A percentile compares a stretch with the other conserved stretches of the same genome.
These are phyloP conservation scores for Rhodotorula sp. DNA, from an alignment of 1,284 basidiomycete genomes.

Conservation along the genomic window DNA sequence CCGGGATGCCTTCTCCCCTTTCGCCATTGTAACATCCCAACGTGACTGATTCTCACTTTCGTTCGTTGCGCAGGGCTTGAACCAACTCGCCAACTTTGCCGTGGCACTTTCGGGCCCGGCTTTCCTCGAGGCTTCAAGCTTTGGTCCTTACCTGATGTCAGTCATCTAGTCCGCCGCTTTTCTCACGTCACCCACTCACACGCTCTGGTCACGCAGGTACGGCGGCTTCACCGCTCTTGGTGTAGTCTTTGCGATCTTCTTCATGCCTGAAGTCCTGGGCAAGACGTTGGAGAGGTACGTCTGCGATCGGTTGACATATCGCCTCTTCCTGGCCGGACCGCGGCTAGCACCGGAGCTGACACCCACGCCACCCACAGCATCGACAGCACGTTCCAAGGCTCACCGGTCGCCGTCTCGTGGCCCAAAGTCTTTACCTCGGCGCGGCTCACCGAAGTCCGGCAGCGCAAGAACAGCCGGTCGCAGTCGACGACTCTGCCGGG, in stretches of 20 bases:
- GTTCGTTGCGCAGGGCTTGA: not conserved
- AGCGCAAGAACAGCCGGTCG: constrained; percentile 16
- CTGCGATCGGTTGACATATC: no score
- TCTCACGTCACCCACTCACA: no score
- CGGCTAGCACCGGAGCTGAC: not conserved
- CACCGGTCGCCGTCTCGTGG: constrained; percentile 8
- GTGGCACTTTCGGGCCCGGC: constrained; percentile 45
- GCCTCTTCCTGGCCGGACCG: no score
- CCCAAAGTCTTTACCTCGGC: constrained; percentile 9
- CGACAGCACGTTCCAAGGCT: constrained; percentile 27
- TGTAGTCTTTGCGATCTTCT: constrained; percentile 21
- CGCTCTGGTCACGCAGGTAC: not conserved
- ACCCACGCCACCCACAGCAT: constrained; percentile 3
- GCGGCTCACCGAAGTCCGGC: constrained; percentile 8
- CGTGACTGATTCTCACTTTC: not conserved
- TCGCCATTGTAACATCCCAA: constrained; percentile 33
- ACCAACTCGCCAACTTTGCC: constrained; percentile 54
- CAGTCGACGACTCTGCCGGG: constrained; percentile 12
- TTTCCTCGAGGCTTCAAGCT: constrained; percentile 54
- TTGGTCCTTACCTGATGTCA: constrained; percentile 27
- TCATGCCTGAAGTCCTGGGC: constrained; percentile 21
- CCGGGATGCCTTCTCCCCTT: no score
- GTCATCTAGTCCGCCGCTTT: not conserved
- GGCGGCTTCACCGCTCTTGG: constrained; percentile 21
- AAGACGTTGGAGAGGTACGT: constrained; percentile 28